Percentiles rank a stretch among this genome's conserved stretches.
phyloP scores from a whole-genome alignment of 208 protist genomes.

The Acanthamoeba lenticulata region DNA sequence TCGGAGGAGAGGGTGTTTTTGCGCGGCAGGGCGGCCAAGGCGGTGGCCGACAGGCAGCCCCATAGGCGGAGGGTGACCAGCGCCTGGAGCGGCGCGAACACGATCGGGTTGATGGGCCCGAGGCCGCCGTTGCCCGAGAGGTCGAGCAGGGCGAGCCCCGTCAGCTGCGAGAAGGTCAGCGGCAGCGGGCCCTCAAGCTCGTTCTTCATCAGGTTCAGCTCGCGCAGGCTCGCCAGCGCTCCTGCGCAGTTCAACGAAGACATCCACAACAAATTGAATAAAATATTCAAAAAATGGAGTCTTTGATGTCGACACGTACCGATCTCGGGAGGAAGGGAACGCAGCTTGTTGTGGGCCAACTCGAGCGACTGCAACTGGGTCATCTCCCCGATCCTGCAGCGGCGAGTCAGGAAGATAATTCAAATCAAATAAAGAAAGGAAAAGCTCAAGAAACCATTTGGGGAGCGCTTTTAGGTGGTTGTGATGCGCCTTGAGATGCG shows the following conservation, averaged over 20 bases:
- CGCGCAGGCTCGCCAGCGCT: background rate
- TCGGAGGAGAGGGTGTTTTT: background rate
- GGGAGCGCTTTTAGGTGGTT: background rate
- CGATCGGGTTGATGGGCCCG: background rate
- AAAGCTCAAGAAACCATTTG: background rate
- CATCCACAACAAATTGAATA: background rate
- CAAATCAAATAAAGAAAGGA: background rate
- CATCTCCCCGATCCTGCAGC: background rate
- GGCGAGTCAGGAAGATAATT: background rate
- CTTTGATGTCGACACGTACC: background rate
- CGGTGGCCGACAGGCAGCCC: background rate
- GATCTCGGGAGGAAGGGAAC: background rate
- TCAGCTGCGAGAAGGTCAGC: slow-evolving; percentile 5
- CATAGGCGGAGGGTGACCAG: slow-evolving; percentile 1
- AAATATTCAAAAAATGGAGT: background rate
- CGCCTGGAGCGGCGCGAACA: slow-evolving; percentile 22
- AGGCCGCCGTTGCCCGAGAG: slow-evolving; percentile 31
- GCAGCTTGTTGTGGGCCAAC: background rate
- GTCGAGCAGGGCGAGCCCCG: background rate
- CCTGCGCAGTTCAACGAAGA: no score
- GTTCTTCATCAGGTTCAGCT: slow-evolving; percentile 4
- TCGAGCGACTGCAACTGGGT: background rate
- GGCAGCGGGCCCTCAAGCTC: slow-evolving; percentile 13
- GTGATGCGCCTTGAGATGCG: background rate
- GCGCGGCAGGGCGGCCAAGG: background rate